Evolutionary conservation across 2,329 filamentous ascomycete species (phyloP), one percentile per base, ranked within the genome.

Genomic region (Hymenoscyphus scutula): DNA sequence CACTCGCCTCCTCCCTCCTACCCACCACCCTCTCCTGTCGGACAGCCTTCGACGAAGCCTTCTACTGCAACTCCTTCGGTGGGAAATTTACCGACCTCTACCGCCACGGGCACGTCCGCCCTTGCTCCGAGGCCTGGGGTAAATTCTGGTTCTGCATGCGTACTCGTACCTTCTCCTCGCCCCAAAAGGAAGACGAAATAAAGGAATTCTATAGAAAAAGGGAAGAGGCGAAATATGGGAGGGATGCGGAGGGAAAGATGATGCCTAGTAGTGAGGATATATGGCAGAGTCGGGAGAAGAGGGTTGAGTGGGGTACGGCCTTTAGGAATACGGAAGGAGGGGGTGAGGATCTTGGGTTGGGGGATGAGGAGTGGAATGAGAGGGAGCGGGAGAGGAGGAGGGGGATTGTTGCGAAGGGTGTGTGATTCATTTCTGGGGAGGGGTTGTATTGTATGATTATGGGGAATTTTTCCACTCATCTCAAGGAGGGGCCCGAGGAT

Each of bases 71-170:
- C 74, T 92, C 89, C 0, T 81, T 97, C 8, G 93, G 92, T 59
- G 92, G 94, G 0, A 93, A 98, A 76, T 97, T 93, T 81, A 92
- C 90, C 72, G 87, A 92, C 72, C 84, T 98, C 41, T 99, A 98
- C 81, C 89, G 95, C 45, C 89, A 92, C 74, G 95, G 95, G 65
- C 79, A 81, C 51, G 79, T 96, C 72, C 85, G 89, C 53, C 82
- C 84, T 3, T 99, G 95, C 81, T 85, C 82, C 65, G 89, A 96
- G 68, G 88, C 92, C 66, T 97, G 94, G 92, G 84, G 89, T 65
- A 91, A 97, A 76, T 98, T 97, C 77, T 96, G 93, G 90, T 94
- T 97, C 79, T 99, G 95, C 81, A 97, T 98, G 93, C 88, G 91
- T 67, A 88, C 87, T 41, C 87, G 89, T 71, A 82, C 83, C 1